Percentiles rank a stretch among this genome's conserved stretches.
phyloP scores from a whole-genome alignment of 768 basidiomycete genomes.

The Suillus brevipes region DNA sequence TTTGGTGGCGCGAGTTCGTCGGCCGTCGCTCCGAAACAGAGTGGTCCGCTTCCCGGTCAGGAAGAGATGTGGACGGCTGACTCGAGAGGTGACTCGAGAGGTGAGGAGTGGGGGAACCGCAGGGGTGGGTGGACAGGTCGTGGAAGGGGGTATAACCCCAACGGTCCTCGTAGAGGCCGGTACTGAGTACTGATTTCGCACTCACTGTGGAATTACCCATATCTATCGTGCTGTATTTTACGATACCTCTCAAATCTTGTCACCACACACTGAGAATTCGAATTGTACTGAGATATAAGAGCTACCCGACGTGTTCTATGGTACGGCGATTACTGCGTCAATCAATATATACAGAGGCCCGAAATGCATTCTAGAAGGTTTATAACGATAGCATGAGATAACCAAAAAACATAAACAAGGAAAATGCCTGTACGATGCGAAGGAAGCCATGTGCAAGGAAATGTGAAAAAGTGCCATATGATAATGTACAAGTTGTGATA shows the following conservation, averaged over 20 bases:
- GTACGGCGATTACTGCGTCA: neutral
- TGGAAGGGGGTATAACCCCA: slow-evolving; percentile 34
- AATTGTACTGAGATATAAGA: neutral
- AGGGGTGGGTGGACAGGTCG: slow-evolving; percentile 33
- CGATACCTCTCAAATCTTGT: neutral
- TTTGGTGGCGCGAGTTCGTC: slow-evolving; percentile 23
- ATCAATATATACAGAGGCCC: neutral
- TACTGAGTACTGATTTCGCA: slow-evolving; percentile 23
- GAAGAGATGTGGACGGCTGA: slow-evolving; percentile 50
- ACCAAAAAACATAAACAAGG: neutral
- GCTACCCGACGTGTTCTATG: neutral
- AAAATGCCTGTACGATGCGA: neutral
- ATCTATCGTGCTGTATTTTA: neutral
- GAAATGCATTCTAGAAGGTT: neutral
- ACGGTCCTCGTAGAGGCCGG: slow-evolving; percentile 27
- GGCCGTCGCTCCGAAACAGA: slow-evolving; percentile 35
- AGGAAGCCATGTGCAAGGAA: neutral
- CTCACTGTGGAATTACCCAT: neutral
- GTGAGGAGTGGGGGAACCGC: slow-evolving; percentile 40
- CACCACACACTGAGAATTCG: neutral
- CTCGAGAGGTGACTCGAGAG: slow-evolving; percentile 20
- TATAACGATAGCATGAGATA: slow-evolving; percentile 3
- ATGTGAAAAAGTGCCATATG: neutral
- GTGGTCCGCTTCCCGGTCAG: slow-evolving; percentile 46
- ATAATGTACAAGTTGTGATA: slow-evolving; percentile 3